These are phyloP conservation scores for Aspergillus leporis DNA, from an alignment of 495 filamentous ascomycete species.

Conservation along the genomic window DNA sequence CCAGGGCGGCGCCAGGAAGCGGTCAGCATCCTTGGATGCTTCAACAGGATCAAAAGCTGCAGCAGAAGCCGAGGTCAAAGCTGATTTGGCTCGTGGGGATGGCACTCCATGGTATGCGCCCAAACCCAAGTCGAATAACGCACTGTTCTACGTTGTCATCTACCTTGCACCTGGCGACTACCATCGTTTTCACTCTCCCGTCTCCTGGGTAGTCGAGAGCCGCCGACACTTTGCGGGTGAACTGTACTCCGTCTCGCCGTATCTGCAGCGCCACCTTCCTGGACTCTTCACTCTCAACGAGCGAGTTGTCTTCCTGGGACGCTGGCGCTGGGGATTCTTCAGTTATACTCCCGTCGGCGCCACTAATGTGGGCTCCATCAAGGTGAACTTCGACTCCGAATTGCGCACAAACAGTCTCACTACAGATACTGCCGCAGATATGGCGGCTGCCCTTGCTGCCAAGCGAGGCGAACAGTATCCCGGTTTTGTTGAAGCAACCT, in stretches of 20 bases:
- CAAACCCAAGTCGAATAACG: conserved; percentile 55
- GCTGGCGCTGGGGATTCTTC: conserved; percentile 98
- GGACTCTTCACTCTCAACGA: conserved; percentile 97
- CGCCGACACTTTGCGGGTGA: conserved; percentile 96
- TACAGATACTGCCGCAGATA: conserved; percentile 85
- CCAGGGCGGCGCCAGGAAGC: conserved; percentile 27
- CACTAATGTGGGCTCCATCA: conserved; percentile 98
- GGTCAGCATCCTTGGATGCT: conserved; percentile 55
- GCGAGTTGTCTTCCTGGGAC: conserved; percentile 86
- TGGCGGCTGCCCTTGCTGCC: conserved; percentile 74
- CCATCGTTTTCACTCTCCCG: conserved; percentile 95
- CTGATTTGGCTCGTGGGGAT: conserved; percentile 75
- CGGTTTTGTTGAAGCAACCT: conserved; percentile 89
- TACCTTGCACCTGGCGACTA: conserved; percentile 99
- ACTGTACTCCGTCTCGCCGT: conserved; percentile 91
- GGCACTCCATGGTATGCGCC: conserved; percentile 74
- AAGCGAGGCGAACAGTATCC: conserved; percentile 75
- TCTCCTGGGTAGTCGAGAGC: conserved; percentile 88
- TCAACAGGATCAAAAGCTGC: conserved; percentile 63
- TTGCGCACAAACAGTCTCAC: conserved; percentile 87
- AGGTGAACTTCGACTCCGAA: conserved; percentile 95
- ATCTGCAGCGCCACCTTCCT: conserved; percentile 85
- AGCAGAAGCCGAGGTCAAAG: conserved; percentile 78
- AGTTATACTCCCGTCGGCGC: conserved; percentile 93
- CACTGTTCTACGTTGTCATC: conserved; percentile 92